A percentile compares a stretch with the other conserved stretches of the same genome.
These are phyloP conservation scores for Fraxinus pennsylvanica DNA, from an alignment of 257 asterid species.

Conservation along the genomic window DNA sequence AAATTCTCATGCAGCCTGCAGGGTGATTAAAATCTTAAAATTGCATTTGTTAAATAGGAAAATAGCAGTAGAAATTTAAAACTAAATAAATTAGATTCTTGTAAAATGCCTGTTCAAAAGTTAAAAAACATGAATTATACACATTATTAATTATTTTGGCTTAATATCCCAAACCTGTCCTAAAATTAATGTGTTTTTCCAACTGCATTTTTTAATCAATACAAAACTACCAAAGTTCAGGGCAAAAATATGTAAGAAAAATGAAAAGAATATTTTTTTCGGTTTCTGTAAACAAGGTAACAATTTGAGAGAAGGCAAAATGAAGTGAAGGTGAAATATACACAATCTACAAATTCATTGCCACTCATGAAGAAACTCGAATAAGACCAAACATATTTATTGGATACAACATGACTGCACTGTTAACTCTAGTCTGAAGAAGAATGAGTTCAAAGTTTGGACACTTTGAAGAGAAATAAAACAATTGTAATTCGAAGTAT, in stretches of 20 bases:
- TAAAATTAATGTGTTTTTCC: too few relatives aligned
- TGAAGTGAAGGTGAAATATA: conserved; percentile 5
- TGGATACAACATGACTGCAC: conserved; percentile 34
- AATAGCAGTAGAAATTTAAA: too few relatives aligned
- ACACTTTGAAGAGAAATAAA: conserved; percentile 34
- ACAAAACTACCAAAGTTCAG: background rate
- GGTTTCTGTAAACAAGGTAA: background rate
- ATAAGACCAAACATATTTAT: conserved; percentile 14
- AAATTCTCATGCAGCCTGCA: too few relatives aligned
- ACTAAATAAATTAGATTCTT: too few relatives aligned
- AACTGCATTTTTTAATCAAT: background rate
- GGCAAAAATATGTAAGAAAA: background rate
- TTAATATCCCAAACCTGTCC: background rate
- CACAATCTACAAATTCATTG: conserved; percentile 40
- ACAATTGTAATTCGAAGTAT: conserved; percentile 24
- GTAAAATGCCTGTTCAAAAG: too few relatives aligned
- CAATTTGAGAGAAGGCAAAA: background rate
- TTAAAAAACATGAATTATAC: too few relatives aligned
- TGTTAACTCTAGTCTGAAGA: conserved; percentile 32
- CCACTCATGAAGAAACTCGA: conserved; percentile 18
- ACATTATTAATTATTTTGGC: too few relatives aligned
- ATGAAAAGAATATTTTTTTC: background rate
- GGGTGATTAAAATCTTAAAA: too few relatives aligned
- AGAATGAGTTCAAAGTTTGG: conserved; percentile 25
- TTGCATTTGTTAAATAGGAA: too few relatives aligned